These are phyloP conservation scores for Aspergillus sp. DNA, from an alignment of 2,329 filamentous ascomycete genomes.

Conservation along the genomic window DNA sequence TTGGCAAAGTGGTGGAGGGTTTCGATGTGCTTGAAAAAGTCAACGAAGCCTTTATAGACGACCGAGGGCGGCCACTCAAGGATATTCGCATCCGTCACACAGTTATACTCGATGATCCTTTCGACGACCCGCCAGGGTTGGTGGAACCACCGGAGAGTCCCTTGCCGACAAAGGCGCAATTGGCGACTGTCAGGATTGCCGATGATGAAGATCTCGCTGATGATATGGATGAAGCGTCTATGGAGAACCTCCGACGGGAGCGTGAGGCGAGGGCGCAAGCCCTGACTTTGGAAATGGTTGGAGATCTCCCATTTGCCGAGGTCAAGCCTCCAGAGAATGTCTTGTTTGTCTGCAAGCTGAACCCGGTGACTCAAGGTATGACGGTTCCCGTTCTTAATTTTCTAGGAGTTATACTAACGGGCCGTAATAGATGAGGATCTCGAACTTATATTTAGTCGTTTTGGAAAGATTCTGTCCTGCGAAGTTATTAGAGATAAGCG, in stretches of 20 bases:
- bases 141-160: constrained; percentile 78
- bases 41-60: constrained; percentile 84
- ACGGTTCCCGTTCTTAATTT: not conserved
- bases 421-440: constrained; percentile 73
- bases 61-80: constrained; percentile 81
- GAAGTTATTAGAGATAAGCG: constrained; percentile 94
- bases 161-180: constrained; percentile 76
- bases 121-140: constrained; percentile 75
- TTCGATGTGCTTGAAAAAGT: constrained; percentile 94
- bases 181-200: constrained; percentile 87
- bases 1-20: constrained; percentile 92
- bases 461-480: constrained; percentile 91
- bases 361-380: constrained; percentile 79
- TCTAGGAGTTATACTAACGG: not conserved
- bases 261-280: constrained; percentile 91
- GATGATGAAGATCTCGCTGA: constrained; percentile 82
- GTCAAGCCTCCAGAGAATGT: constrained; percentile 97
- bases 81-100: constrained; percentile 96
- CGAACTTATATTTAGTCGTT: constrained; percentile 93
- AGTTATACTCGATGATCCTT: constrained; percentile 87
- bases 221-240: constrained; percentile 74
- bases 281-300: constrained; percentile 94
- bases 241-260: constrained; percentile 78
- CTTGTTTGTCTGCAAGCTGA: constrained; percentile 96
- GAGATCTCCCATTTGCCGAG: constrained; percentile 94